Evolutionary conservation across 2,329 filamentous ascomycete genomes (phyloP), one percentile per base, ranked within the genome.

Genomic region (Cercospora sp.): DNA sequence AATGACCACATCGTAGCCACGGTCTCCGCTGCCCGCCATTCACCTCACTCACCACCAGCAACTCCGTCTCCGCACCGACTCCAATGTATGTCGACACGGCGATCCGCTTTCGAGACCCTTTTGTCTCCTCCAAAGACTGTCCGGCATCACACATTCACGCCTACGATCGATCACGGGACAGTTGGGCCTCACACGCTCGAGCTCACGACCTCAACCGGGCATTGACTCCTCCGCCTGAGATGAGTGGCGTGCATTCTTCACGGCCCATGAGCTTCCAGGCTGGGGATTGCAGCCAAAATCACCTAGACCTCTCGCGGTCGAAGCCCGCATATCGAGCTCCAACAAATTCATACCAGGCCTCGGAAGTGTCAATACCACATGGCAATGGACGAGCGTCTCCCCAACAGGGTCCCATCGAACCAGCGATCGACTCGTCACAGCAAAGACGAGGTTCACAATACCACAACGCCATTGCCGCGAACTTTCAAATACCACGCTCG

Each of bases 401-500:
- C 5, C 59, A 66, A 37, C 67, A 69, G 59, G 69, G 69, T 66
- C 65, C 61, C 18, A 37, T 65, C 21, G 67, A 66, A 24, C 65
- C 43, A 21, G 24, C 18, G 26, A 61, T 70, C 30, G 70, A 73
- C 32, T 18, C 55, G 37, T 55, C 60, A 37, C 60, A 65, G 24
- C 65, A 61, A 30, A 70, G 70, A 37, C 70, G 72, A 66, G 70
- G 62, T 7, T 76, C 77, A 59, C 77, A 77, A 59, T 69, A 71
- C 43, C 66, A 69, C 43, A 81, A 76, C 57, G 77, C 80, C 12
- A 84, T 84, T 69, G 81, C 82, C 32, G 80, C 83, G 4, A 83
- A 84, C 75, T 83, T 94, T 43, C 88, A 90, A 74, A 89, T 96
- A 49, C 92, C 93, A 6, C 82, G 85, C 55, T 90, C 91, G 43